phyloP scores from a whole-genome alignment of 495 filamentous ascomycete species.

The Rostrohypoxylon terebratum region DNA sequence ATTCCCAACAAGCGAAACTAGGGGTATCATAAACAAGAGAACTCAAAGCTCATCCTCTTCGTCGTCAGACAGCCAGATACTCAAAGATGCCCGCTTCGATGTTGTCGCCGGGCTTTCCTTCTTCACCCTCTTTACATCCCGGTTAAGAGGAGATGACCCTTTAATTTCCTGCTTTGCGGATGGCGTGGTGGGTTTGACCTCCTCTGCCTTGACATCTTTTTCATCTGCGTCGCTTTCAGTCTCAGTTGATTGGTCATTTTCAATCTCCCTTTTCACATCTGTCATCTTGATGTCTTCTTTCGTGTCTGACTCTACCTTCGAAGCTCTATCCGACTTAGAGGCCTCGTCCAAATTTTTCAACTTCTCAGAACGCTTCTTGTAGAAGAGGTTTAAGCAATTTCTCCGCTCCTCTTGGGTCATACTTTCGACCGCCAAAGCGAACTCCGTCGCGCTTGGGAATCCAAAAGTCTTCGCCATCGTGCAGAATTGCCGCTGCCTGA shows the following conservation, averaged over 20 bases:
- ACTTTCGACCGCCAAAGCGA: constrained; percentile 92
- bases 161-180: constrained; percentile 17
- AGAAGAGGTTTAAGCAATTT: constrained; percentile 85
- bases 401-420: constrained; percentile 90
- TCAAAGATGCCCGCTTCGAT: constrained; percentile 26
- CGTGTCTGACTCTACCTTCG: constrained; percentile 21
- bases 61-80: constrained; percentile 47
- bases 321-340: constrained; percentile 7
- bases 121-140: constrained; percentile 16
- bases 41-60: constrained; percentile 46
- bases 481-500: constrained; percentile 87
- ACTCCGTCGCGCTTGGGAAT: constrained; percentile 80
- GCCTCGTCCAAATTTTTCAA: constrained; percentile 43
- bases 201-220: constrained; percentile 23
- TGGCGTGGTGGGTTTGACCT: constrained; percentile 18
- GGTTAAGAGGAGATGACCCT: not conserved
- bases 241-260: not conserved
- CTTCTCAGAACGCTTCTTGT: constrained; percentile 62
- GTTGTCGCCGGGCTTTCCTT: constrained; percentile 9
- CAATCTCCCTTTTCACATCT: constrained; percentile 17
- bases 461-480: constrained; percentile 86
- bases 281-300: constrained; percentile 25
- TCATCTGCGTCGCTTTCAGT: not conserved
- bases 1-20: not conserved
- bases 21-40: constrained; percentile 17